These are phyloP conservation scores for Trichoderma breve DNA, from an alignment of 2,329 filamentous ascomycete genomes.

Conservation along the genomic window DNA sequence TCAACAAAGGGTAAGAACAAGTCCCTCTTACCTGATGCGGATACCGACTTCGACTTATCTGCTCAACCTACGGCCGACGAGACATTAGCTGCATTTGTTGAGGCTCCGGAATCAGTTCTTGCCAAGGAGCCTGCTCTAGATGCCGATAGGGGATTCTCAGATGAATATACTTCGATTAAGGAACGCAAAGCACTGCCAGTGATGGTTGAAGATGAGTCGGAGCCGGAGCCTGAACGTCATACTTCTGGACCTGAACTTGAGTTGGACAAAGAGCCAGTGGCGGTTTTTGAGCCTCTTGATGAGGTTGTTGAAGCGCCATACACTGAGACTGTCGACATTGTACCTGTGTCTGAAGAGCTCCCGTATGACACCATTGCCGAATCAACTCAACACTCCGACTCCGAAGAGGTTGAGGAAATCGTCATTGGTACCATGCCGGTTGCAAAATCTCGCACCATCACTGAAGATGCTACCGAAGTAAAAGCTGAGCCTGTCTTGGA, in stretches of 20 bases:
- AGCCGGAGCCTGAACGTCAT: neutral
- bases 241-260: neutral
- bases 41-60: neutral
- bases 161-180: constrained; percentile 15
- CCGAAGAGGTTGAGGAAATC: neutral
- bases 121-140: neutral
- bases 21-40: constrained; percentile 16
- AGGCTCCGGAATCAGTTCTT: neutral
- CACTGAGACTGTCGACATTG: neutral
- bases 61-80: neutral
- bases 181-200: constrained; percentile 24
- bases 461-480: neutral
- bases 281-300: constrained; percentile 1
- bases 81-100: neutral
- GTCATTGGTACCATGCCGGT: neutral
- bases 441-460: neutral
- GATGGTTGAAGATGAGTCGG: neutral
- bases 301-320: neutral
- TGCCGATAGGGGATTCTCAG: neutral
- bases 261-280: neutral
- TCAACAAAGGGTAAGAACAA: constrained; percentile 24
- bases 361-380: neutral
- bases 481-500: neutral
- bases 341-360: neutral
- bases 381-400: neutral